Evolutionary conservation across 495 filamentous ascomycete species (phyloP).

Genomic region (Durotheca rogersii): DNA sequence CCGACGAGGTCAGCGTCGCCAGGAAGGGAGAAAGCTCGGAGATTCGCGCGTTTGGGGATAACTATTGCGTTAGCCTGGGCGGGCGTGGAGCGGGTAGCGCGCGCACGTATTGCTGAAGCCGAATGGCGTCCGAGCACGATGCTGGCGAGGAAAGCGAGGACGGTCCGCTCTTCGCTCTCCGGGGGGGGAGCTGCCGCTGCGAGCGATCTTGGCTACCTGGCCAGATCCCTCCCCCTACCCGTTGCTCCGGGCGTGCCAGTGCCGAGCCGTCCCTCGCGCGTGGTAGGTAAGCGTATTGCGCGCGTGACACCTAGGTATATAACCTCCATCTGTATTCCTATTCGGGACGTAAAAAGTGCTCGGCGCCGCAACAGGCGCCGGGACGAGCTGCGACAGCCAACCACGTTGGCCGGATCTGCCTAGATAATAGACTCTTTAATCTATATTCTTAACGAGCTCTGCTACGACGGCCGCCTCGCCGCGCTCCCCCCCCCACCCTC

Average conservation of each 20-base stretch:
- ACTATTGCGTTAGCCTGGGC: too few species aligned
- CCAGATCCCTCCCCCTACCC: slow-evolving; percentile 28
- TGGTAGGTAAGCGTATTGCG: slow-evolving; percentile 17
- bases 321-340: slow-evolving; percentile 18
- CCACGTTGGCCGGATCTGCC: slow-evolving; percentile 5
- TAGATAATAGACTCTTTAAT: slow-evolving; percentile 19
- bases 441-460: slow-evolving; percentile 11
- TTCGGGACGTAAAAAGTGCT: slow-evolving; percentile 19
- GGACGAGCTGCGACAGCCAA: slow-evolving; percentile 17
- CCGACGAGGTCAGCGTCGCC: too few species aligned
- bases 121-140: too few species aligned
- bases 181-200: slow-evolving; percentile 1
- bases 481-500: not conserved
- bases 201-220: slow-evolving; percentile 8
- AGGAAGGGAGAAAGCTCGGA: too few species aligned
- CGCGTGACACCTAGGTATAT: not conserved
- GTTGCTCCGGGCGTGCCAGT: slow-evolving; percentile 21
- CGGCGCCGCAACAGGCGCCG: slow-evolving; percentile 8
- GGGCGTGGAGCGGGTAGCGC: too few species aligned
- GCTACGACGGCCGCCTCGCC: slow-evolving; percentile 13
- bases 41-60: too few species aligned
- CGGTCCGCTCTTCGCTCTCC: not conserved
- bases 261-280: slow-evolving; percentile 11
- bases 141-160: not conserved
- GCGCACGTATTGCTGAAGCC: too few species aligned